Base-by-base conservation (phyloP, 805 yeast genomes). In the Starmerella powellii region DNA sequence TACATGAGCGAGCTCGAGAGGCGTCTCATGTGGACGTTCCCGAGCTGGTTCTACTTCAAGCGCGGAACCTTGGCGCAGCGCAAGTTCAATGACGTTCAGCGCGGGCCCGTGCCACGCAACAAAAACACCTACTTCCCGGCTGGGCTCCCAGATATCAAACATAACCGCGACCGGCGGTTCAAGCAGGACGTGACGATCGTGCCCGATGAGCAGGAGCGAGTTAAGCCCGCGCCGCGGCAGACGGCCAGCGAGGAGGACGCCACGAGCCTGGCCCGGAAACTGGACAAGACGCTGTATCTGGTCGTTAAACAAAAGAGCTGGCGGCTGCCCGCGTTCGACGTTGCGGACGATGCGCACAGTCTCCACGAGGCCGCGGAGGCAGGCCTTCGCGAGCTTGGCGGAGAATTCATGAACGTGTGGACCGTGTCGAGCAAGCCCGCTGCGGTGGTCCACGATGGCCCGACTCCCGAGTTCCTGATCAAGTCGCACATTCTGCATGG, bases 11-110 rank as follows among this genome's bases (percentile, higher is more conserved):
- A 83, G 60, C 69, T 91, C 42, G 87, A 86, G 68, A 78, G 78
- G 57, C 73, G 97, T 55, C 69, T 91, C 52, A 86, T 87, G 94
- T 86, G 95, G 95, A 86, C 97, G 0, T 91, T 91, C 62, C 97
- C 98, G 4, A 77, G 80, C 53, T 85, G 85, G 73, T 87, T 76
- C 59, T 91, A 87, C 65, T 91, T 78, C 66, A 83, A 80, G 57
- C 78, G 74, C 54, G 97, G 97, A 48, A 80, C 96, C 1, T 67
- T 91, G 48, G 75, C 94, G 3, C 95, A 85, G 59, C 82, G 85
- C 58, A 74, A 74, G 53, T 88, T 76, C 63, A 64, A 78, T 40
- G 74, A 76, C 53, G 78, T 79, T 24, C 94, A 88, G 59, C 73
- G 69, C 45, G 78, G 78, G 42, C 94, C 95, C 6, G 73, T 77